These are phyloP conservation scores for Pouteria glomerata DNA, from an alignment of 148 eudicot genomes.

Conservation along the genomic window DNA sequence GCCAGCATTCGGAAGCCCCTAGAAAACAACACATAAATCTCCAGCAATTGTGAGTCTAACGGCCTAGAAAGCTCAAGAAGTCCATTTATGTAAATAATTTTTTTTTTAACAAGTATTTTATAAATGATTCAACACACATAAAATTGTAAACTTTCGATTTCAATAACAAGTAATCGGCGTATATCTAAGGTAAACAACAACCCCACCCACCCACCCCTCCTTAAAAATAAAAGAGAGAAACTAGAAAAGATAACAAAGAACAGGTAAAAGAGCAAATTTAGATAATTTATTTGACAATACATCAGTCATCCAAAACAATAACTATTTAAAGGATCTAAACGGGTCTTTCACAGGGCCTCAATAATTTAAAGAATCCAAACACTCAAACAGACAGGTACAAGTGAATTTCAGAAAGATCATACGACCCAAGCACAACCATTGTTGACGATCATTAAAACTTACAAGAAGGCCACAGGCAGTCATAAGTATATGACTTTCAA, in stretches of 20 bases:
- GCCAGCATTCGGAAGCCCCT: constrained; percentile 99
- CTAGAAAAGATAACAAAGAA: too few relatives aligned
- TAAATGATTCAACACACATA: too few relatives aligned
- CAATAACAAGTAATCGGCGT: too few relatives aligned
- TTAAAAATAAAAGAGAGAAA: too few relatives aligned
- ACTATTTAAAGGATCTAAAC: not conserved
- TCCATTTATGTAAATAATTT: not conserved
- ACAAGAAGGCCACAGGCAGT: not conserved
- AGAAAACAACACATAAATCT: constrained; percentile 8
- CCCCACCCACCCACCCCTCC: too few relatives aligned
- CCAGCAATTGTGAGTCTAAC: not conserved
- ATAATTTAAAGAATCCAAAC: not conserved
- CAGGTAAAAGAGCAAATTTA: too few relatives aligned
- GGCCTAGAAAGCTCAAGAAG: not conserved
- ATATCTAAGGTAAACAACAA: too few relatives aligned
- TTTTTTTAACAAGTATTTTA: too few relatives aligned
- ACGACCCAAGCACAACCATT: not conserved
- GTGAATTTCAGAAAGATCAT: not conserved
- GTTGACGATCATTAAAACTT: not conserved
- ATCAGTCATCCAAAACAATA: too few relatives aligned
- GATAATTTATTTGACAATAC: too few relatives aligned
- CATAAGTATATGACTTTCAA: too few relatives aligned
- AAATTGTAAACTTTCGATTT: not conserved
- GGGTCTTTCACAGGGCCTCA: not conserved
- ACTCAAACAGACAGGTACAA: not conserved